Conservation (phyloP, 257 asterid genomes). For the Solanum ossicruentum region DNA sequence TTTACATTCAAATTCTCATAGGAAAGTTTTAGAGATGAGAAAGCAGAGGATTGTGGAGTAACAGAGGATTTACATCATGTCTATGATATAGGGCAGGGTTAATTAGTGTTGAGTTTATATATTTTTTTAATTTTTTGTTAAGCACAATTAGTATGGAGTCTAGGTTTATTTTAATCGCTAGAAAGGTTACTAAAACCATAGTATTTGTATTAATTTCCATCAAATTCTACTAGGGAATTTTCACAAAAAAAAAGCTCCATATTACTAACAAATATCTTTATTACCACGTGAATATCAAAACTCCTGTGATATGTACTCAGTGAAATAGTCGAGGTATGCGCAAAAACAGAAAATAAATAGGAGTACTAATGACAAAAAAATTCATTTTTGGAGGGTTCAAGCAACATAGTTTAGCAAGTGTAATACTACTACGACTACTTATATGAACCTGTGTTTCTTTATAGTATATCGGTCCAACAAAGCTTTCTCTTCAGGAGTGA, state of each 20-base stretch:
- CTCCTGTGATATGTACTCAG: neutral
- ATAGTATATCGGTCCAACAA: conserved; percentile 77
- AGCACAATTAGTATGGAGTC: conserved; percentile 24
- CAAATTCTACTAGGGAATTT: conserved; percentile 18
- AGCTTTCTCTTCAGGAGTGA: conserved; percentile 53
- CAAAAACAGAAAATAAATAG: neutral
- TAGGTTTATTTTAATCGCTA: conserved; percentile 22
- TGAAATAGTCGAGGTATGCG: neutral
- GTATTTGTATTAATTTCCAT: conserved; percentile 9
- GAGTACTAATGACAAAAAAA: neutral
- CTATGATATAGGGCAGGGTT: conserved; percentile 46
- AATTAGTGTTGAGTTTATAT: conserved; percentile 14
- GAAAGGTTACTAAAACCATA: conserved; percentile 11
- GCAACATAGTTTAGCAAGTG: neutral
- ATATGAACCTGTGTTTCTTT: conserved; percentile 70
- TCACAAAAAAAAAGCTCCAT: neutral
- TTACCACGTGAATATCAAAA: neutral
- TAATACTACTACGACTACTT: neutral
- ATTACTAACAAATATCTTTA: too few species aligned
- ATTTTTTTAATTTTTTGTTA: neutral
- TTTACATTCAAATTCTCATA: conserved; percentile 73
- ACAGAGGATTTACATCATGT: conserved; percentile 18
- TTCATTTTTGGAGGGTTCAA: neutral
- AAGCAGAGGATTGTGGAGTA: conserved; percentile 26
- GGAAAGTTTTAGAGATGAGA: conserved; percentile 86